Percentiles rank a stretch among this genome's conserved stretches.
These are phyloP conservation scores for Triangularia setosa DNA, from an alignment of 2,329 filamentous ascomycete genomes.

Conservation along the genomic window DNA sequence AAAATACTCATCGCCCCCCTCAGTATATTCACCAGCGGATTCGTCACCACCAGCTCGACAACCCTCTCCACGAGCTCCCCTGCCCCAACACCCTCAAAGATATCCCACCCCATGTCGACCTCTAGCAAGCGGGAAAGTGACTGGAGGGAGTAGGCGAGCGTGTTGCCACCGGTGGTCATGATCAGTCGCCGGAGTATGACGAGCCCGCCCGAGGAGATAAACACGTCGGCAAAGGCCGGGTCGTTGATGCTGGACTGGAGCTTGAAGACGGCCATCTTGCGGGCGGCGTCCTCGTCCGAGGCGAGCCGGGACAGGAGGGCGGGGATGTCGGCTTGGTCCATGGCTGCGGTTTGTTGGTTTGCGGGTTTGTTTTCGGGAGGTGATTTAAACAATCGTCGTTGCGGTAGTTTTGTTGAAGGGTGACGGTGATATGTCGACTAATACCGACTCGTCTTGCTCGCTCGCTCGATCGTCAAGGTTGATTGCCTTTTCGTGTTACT, in stretches of 20 bases:
- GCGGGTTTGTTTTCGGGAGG: no score
- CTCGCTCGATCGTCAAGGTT: not conserved
- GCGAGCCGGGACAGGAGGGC: constrained; percentile 60
- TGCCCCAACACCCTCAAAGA: constrained; percentile 61
- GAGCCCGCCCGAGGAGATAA: constrained; percentile 85
- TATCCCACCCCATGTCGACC: constrained; percentile 97
- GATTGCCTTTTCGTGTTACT: not conserved
- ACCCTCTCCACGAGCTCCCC: constrained; percentile 70
- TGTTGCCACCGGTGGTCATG: constrained; percentile 84
- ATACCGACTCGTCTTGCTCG: not conserved
- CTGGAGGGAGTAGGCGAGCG: constrained; percentile 89
- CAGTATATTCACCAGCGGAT: constrained; percentile 95
- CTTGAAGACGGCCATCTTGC: constrained; percentile 99
- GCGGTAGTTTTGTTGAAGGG: not conserved
- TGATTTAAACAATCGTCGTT: not conserved
- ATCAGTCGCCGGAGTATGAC: constrained; percentile 77
- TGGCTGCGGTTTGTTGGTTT: no score
- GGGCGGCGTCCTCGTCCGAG: constrained; percentile 79
- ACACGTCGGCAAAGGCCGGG: constrained; percentile 92
- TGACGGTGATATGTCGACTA: not conserved
- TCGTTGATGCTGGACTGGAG: constrained; percentile 93
- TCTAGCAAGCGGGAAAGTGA: constrained; percentile 84
- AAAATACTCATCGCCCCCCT: constrained; percentile 95
- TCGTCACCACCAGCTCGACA: constrained; percentile 88
- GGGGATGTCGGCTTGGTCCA: constrained; percentile 66